phyloP scores from a whole-genome alignment of 345 rosid genomes.

The Pugionium cornutum region DNA sequence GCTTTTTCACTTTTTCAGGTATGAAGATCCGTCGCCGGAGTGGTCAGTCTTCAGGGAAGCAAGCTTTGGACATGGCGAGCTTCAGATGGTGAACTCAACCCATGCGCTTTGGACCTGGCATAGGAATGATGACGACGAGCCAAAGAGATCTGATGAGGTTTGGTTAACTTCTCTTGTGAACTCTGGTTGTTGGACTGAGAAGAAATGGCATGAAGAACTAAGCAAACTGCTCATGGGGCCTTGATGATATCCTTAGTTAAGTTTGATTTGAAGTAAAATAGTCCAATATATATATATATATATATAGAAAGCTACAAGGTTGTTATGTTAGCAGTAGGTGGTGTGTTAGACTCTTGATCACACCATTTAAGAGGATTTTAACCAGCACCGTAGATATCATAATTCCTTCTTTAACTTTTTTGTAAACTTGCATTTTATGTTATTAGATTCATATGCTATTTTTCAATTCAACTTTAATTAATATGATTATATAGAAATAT shows the following conservation, averaged over 20 bases:
- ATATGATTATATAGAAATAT: background rate
- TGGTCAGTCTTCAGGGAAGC: slow-evolving; percentile 98
- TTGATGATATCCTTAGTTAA: slow-evolving; percentile 21
- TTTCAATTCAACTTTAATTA: too few relatives aligned
- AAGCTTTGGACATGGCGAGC: slow-evolving; percentile 95
- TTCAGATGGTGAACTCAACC: slow-evolving; percentile 67
- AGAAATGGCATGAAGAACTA: slow-evolving; percentile 42
- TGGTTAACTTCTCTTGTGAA: slow-evolving; percentile 76
- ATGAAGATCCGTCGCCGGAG: slow-evolving; percentile 65
- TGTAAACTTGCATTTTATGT: slow-evolving; percentile 18
- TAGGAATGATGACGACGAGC: slow-evolving; percentile 94
- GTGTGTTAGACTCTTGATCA: slow-evolving; percentile 11
- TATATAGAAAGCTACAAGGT: slow-evolving; percentile 23
- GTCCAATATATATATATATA: background rate
- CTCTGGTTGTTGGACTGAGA: slow-evolving; percentile 59
- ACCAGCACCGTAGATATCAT: slow-evolving; percentile 19
- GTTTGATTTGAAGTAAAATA: slow-evolving; percentile 17
- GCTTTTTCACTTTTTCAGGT: slow-evolving; percentile 42
- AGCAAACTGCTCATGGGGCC: slow-evolving; percentile 60
- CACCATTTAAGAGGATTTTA: background rate
- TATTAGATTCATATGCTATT: background rate
- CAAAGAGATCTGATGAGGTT: slow-evolving; percentile 73
- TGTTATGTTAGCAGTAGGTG: slow-evolving; percentile 17
- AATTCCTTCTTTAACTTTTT: background rate
- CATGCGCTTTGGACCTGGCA: slow-evolving; percentile 97